Base-by-base conservation (phyloP, 2,329 filamentous ascomycete genomes). In the Ambrosiella xylebori region DNA sequence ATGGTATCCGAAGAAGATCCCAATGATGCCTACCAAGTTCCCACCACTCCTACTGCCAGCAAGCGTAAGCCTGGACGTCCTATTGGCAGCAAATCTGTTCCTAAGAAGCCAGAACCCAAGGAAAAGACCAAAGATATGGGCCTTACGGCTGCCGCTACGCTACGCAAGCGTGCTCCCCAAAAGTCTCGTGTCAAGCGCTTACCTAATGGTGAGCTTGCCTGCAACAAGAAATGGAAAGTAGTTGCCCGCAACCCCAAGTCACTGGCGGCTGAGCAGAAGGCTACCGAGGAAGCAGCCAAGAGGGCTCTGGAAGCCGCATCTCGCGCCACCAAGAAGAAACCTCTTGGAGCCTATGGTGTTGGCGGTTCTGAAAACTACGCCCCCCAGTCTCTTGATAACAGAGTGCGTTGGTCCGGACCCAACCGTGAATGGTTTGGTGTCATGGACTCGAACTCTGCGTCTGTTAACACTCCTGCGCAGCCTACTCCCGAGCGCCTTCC, bases 101-200 rank as follows among this genome's bases (percentile, higher is more conserved):
- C 59, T 8, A 64, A 64, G 9, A 63, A 61, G 54, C 54, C 57
- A 15, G 60, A 59, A 8, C 35, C 57, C 38, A 62, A 61, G 57
- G 57, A 51, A 50, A 62, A 61, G 8, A 38, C 44, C 2, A 59
- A 59, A 12, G 54, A 59, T 15, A 54, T 59, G 44, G 58, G 58
- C 12, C 35, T 59, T 2, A 59, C 58, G 2, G 58, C 58, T 27
- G 44, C 54, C 1, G 58, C 58, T 11, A 59, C 58, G n/a, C 19
- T 59, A 7, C 54, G 58, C n/a, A 59, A 59, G 54, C 58, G 58
- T 19, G 58, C 58, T 7, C 58, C 58, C 1, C 58, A 59, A 37
- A 51, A 55, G 4, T 59, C 58, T 3, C 58, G 58, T 5, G 45
- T 55, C 15, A 58, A 58, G 51, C 50, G 56, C 8, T 15, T 57